These are phyloP conservation scores for Cladorrhinum sp. DNA, from an alignment of 2,329 filamentous ascomycete species.

Conservation along the genomic window DNA sequence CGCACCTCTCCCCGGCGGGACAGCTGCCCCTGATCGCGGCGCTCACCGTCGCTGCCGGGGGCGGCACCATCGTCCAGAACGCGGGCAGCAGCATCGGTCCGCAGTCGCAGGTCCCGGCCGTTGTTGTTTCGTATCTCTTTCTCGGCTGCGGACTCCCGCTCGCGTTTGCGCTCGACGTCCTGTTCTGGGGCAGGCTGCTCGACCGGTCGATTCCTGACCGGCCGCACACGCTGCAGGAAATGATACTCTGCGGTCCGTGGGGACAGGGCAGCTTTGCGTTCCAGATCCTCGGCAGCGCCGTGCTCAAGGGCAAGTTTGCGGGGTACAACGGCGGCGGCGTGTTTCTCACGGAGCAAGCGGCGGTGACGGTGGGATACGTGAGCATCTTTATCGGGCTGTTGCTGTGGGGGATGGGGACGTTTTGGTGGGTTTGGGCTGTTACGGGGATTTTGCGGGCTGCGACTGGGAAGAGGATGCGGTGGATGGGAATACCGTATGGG, in stretches of 20 bases:
- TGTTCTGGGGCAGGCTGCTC: conserved; percentile 6
- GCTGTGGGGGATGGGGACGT: conserved; percentile 39
- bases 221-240: conserved; percentile 34
- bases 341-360: conserved; percentile 35
- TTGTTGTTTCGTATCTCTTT: conserved; percentile 39
- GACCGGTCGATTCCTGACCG: conserved; percentile 30
- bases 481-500: conserved; percentile 29
- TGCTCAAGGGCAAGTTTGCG: conserved; percentile 31
- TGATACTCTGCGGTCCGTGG: conserved; percentile 41
- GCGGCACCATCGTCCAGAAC: conserved; percentile 22
- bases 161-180: conserved; percentile 34
- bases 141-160: conserved; percentile 34
- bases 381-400: conserved; percentile 39
- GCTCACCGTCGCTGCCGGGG: conserved; percentile 39
- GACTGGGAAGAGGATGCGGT: conserved; percentile 8
- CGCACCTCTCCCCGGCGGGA: conserved; percentile 33
- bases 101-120: conserved; percentile 35
- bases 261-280: conserved; percentile 40
- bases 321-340: conserved; percentile 33
- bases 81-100: neutral
- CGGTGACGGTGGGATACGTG: conserved; percentile 30
- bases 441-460: conserved; percentile 28
- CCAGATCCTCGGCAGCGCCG: conserved; percentile 35
- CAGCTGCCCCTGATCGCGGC: conserved; percentile 39
- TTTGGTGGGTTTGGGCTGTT: conserved; percentile 42